These are phyloP conservation scores for Colletotrichum gigasporum DNA, from an alignment of 2,329 filamentous ascomycete species.

Conservation along the genomic window DNA sequence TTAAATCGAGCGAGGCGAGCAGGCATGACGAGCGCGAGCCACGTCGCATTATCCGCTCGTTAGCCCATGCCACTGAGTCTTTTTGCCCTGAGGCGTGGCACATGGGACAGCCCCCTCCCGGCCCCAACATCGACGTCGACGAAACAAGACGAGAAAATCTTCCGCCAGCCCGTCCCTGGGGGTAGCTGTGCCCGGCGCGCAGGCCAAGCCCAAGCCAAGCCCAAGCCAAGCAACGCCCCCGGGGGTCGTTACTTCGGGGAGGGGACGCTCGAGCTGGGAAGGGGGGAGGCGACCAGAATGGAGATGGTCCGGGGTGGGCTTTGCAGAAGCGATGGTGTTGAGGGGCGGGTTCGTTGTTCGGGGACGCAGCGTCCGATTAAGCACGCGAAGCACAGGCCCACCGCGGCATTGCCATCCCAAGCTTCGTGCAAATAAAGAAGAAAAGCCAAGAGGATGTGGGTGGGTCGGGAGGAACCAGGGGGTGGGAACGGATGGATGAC, in stretches of 20 bases:
- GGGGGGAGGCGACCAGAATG: not conserved
- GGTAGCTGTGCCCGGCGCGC: not conserved
- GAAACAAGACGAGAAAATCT: slow-evolving; percentile 33
- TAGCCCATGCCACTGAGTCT: slow-evolving; percentile 18
- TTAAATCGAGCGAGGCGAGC: slow-evolving; percentile 34
- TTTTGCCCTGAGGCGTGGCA: not conserved
- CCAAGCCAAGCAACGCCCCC: slow-evolving; percentile 18
- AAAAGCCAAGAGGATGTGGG: slow-evolving; percentile 32
- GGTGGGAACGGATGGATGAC: slow-evolving; percentile 23
- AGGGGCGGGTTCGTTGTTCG: slow-evolving; percentile 21
- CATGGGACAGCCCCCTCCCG: slow-evolving; percentile 26
- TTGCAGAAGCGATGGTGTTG: slow-evolving; percentile 4
- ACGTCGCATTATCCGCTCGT: slow-evolving; percentile 16
- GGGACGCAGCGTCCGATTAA: slow-evolving; percentile 32
- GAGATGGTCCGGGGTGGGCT: slow-evolving; percentile 3
- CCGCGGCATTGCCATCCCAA: slow-evolving; percentile 36
- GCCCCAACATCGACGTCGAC: slow-evolving; percentile 23
- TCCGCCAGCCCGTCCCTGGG: slow-evolving; percentile 27
- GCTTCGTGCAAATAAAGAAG: slow-evolving; percentile 30
- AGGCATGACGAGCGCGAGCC: slow-evolving; percentile 35
- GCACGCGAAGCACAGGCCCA: slow-evolving; percentile 34
- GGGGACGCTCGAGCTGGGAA: not conserved
- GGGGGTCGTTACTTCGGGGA: slow-evolving; percentile 1
- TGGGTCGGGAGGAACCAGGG: slow-evolving; percentile 18
- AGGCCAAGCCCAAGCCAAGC: slow-evolving; percentile 18